phyloP scores from a whole-genome alignment of 352 stramenopile species.

The Phytophthora agathidicida region DNA sequence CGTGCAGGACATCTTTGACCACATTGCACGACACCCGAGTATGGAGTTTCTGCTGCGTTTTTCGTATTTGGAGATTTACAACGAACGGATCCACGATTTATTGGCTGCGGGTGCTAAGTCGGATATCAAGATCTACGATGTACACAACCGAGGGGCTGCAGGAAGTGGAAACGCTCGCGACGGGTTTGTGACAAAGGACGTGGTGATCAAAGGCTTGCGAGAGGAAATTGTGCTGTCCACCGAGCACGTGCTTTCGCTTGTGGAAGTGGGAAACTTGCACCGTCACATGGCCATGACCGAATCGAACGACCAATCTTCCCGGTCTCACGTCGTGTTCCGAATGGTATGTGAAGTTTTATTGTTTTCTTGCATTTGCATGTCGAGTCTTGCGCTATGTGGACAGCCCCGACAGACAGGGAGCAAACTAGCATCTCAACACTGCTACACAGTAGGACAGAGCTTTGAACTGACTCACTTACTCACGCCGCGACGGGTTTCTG shows the following conservation, averaged over 20 bases:
- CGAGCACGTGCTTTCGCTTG: constrained; percentile 86
- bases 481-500: constrained; percentile 11
- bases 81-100: constrained; percentile 98
- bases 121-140: constrained; percentile 82
- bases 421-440: constrained; percentile 11
- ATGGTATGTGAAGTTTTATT: constrained; percentile 44
- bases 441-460: constrained; percentile 25
- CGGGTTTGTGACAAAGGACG: constrained; percentile 67
- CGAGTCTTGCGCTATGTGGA: constrained; percentile 15
- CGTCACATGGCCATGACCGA: constrained; percentile 79
- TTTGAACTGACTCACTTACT: constrained; percentile 37
- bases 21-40: constrained; percentile 63
- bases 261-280: constrained; percentile 81
- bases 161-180: constrained; percentile 19
- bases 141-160: constrained; percentile 48
- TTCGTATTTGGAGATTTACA: constrained; percentile 99
- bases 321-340: constrained; percentile 80
- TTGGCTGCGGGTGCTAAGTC: constrained; percentile 70
- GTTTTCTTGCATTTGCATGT: constrained; percentile 16
- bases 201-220: constrained; percentile 86
- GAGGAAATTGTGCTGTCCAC: constrained; percentile 82
- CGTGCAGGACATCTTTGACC: constrained; percentile 89
- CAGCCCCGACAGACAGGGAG: constrained; percentile 26
- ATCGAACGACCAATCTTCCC: constrained; percentile 81
- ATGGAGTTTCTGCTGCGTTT: constrained; percentile 82